Conservation (phyloP, 106 monocot genomes). For the Acanthochlamys bracteata region DNA sequence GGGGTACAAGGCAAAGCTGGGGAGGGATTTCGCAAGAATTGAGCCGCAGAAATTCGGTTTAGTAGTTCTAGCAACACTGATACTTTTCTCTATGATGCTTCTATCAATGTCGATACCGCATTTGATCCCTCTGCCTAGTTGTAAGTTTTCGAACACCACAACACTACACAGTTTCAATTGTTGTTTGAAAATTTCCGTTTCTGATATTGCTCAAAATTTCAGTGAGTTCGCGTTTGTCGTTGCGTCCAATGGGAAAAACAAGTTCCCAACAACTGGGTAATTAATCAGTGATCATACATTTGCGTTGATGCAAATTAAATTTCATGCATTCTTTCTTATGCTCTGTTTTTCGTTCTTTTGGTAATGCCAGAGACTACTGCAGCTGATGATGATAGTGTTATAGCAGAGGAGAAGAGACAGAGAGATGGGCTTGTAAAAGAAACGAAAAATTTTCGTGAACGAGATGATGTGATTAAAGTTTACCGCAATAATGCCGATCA, state of each 20-base stretch:
- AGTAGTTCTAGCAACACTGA: neutral
- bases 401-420: no score
- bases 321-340: neutral
- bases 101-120: conserved; percentile 1
- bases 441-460: neutral
- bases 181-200: neutral
- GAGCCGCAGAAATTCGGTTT: conserved; percentile 1
- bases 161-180: neutral
- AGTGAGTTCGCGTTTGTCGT: neutral
- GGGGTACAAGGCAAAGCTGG: conserved; percentile 2
- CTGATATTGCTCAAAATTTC: neutral
- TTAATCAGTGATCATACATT: no score
- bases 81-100: neutral
- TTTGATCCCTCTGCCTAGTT: neutral
- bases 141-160: neutral
- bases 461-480: neutral
- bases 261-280: neutral
- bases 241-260: neutral
- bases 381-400: neutral
- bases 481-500: no score
- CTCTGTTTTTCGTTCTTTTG: neutral
- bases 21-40: neutral
- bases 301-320: neutral
- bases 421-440: neutral
- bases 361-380: no score